phyloP scores from a whole-genome alignment of 306 rosid genomes.

The Gillenia trifoliata region DNA sequence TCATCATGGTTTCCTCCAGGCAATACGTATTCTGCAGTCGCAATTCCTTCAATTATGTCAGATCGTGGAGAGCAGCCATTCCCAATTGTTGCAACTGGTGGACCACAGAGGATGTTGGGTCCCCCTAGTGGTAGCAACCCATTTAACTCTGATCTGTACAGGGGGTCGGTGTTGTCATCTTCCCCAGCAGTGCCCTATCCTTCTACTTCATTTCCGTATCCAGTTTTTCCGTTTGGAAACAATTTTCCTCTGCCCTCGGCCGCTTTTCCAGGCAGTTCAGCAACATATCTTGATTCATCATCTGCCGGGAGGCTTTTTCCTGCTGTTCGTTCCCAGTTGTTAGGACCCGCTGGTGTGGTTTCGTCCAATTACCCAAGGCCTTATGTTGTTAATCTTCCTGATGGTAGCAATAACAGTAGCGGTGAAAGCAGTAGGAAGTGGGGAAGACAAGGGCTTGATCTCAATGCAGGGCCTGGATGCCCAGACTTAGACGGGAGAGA shows the following conservation, averaged over 20 bases:
- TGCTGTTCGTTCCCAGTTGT: slow-evolving; percentile 44
- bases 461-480: slow-evolving; percentile 72
- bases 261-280: slow-evolving; percentile 44
- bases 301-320: slow-evolving; percentile 62
- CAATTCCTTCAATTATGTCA: slow-evolving; percentile 56
- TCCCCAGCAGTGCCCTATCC: slow-evolving; percentile 60
- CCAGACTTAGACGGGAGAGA: slow-evolving; percentile 62
- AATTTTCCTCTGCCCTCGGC: slow-evolving; percentile 53
- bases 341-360: slow-evolving; percentile 51
- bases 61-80: slow-evolving; percentile 53
- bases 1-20: slow-evolving; percentile 65
- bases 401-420: slow-evolving; percentile 42
- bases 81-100: slow-evolving; percentile 52
- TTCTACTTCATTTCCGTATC: slow-evolving; percentile 46
- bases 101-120: slow-evolving; percentile 51
- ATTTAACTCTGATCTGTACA: slow-evolving; percentile 47
- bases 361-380: slow-evolving; percentile 59
- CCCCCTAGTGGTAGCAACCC: slow-evolving; percentile 45
- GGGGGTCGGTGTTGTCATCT: slow-evolving; percentile 56
- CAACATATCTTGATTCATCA: slow-evolving; percentile 50
- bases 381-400: slow-evolving; percentile 46
- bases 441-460: slow-evolving; percentile 70
- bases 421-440: slow-evolving; percentile 48
- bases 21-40: slow-evolving; percentile 54
- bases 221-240: slow-evolving; percentile 57